Evolutionary conservation across 2,329 filamentous ascomycete species (phyloP), one percentile per base, ranked within the genome.

Genomic region (Ophiostoma ips): DNA sequence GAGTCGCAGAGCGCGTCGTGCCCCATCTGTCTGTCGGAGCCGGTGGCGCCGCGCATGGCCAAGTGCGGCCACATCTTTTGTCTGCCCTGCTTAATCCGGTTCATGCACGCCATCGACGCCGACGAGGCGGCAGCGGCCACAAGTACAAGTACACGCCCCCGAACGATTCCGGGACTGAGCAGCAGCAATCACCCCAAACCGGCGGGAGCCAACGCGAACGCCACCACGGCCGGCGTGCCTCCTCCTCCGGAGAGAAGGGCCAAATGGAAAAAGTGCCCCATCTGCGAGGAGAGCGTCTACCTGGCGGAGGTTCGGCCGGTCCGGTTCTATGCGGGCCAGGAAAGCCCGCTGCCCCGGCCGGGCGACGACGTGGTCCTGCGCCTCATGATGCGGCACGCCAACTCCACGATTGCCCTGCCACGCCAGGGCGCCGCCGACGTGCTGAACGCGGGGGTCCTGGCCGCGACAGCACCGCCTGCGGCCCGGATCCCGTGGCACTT

Each of bases 1-100:
- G 81, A 92, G 64, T 95, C 89, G 0, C 92, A 98, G 66, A 74
- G 81, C 40, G 78, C 89, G 3, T 87, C 85, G 19, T 98, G 92
- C 63, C 92, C 92, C 0, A 98, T 98, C 50, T 98, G 92, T 61
- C 76, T 98, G 28, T 94, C 85, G 2, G 86, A 85, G 50, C 92
- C 92, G 1, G 87, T 94, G 16, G 92, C 92, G 8, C 89, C 92
- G 31, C 81, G 92, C 50, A 98, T 98, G 90, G 89, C 92, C 38
- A 90, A 83, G 61, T 98, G 92, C 61, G 92, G 92, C 1, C 92
- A 98, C 63, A 95, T 98, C 12, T 96, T 95, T 64, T 98, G 92
- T 62, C 70, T 96, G 33, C 83, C 92, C 6, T 98, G 92, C 62
- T 68, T 96, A 54, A 87, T 96, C 55, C 83, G 92, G 46, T 98